Conservation (phyloP, 192 early-diverging fungal genomes). For the Linnemannia elongata region DNA sequence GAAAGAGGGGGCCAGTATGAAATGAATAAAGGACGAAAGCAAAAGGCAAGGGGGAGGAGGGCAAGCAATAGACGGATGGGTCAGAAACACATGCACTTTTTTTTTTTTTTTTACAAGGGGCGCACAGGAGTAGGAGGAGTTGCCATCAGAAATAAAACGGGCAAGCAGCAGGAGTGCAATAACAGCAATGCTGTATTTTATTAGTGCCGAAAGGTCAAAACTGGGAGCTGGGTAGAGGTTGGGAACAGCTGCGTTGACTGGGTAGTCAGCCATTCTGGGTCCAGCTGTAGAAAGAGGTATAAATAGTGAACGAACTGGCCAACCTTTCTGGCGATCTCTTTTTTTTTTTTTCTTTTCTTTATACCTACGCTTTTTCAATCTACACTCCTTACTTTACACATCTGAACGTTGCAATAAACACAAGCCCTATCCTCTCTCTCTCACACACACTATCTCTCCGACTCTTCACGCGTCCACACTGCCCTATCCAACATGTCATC, state of each 20-base stretch:
- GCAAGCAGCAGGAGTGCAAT: background rate
- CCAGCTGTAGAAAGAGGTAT: too few species aligned
- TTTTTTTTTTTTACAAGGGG: background rate
- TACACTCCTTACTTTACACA: too few species aligned
- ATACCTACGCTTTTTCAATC: background rate
- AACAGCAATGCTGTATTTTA: background rate
- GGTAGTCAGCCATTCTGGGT: too few species aligned
- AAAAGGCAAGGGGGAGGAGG: background rate
- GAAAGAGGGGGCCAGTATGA: background rate
- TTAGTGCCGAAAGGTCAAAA: background rate
- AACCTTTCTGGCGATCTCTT: background rate
- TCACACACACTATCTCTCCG: background rate
- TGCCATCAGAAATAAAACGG: background rate
- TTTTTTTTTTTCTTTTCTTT: background rate
- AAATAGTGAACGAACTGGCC: too few species aligned
- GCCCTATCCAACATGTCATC: background rate
- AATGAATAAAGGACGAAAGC: background rate
- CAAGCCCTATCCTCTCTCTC: background rate
- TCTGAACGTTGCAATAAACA: too few species aligned
- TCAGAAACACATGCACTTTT: background rate
- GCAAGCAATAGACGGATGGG: background rate
- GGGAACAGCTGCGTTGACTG: too few species aligned
- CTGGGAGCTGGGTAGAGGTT: background rate
- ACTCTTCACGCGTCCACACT: background rate
- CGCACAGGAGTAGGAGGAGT: background rate